Percentiles rank a stretch among this genome's conserved stretches.
Evolutionary conservation across 495 filamentous ascomycete genomes (phyloP).

Genomic region (Podospora comata): DNA sequence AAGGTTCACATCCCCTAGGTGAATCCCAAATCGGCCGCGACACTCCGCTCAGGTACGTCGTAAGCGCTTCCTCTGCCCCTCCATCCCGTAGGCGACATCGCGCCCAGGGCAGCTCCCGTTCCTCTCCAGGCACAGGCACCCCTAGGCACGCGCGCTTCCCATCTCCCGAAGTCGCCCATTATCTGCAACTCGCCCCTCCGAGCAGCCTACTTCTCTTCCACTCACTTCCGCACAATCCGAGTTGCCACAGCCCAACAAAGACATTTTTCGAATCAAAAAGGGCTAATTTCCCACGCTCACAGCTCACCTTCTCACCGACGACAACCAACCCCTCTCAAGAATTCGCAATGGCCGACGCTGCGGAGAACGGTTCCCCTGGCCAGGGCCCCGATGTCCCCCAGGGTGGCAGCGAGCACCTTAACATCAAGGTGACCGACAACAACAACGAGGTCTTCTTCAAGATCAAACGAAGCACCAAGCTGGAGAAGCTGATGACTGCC

Average conservation of each 20-base stretch:
- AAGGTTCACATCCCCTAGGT: background rate
- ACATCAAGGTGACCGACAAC: constrained; percentile 99
- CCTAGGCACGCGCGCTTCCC: background rate
- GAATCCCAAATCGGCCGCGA: background rate
- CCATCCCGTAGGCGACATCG: background rate
- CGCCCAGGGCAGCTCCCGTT: background rate
- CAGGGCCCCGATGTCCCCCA: constrained; percentile 41
- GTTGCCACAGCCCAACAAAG: too few species aligned
- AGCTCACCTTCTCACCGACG: background rate
- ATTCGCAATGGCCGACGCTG: constrained; percentile 52
- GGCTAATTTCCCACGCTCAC: background rate
- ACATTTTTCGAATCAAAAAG: background rate
- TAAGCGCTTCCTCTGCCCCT: background rate
- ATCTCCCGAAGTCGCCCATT: background rate
- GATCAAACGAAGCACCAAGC: constrained; percentile 94
- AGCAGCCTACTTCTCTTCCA: background rate
- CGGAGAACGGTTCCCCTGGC: constrained; percentile 55
- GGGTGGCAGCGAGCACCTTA: constrained; percentile 73
- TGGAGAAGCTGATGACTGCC: constrained; percentile 98
- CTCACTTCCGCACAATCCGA: background rate
- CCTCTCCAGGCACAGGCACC: background rate
- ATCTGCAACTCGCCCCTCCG: background rate
- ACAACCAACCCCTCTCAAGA: constrained; percentile 29
- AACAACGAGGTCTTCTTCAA: constrained; percentile 99
- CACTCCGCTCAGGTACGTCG: background rate